Conservation (phyloP, 345 rosid species). For the Syzygium aromaticum region DNA sequence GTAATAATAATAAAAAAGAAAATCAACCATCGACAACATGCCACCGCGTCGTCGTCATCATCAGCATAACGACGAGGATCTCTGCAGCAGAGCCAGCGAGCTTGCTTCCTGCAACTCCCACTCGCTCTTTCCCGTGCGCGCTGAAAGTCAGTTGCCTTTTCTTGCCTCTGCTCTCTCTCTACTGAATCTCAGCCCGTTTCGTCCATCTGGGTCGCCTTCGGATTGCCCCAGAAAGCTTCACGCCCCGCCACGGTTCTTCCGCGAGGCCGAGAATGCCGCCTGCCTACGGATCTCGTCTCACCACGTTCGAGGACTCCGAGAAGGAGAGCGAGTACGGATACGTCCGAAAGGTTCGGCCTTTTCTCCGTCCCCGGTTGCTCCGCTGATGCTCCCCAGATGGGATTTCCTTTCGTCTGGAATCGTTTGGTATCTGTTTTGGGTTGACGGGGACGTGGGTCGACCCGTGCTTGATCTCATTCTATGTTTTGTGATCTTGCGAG, state of each 20-base stretch:
- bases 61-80: not conserved
- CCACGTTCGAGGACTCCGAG: slow-evolving; percentile 92
- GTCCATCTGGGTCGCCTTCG: not conserved
- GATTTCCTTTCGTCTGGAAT: not conserved
- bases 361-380: not conserved
- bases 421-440: not conserved
- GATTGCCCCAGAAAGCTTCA: not conserved
- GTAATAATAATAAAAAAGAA: rapidly evolving
- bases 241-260: not conserved
- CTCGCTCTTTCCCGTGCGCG: slow-evolving; percentile 5
- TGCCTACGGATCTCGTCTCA: slow-evolving; percentile 71
- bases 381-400: not conserved
- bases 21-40: not conserved
- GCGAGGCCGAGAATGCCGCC: slow-evolving; percentile 45
- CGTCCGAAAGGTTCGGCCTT: slow-evolving; percentile 69
- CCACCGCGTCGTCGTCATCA: not conserved
- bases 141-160: not conserved
- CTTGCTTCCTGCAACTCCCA: not conserved
- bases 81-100: not conserved
- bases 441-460: not conserved
- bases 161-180: slow-evolving; percentile 2
- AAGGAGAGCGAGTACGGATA: slow-evolving; percentile 99
- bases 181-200: not conserved
- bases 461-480: not conserved
- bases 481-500: not conserved